Percentiles rank a stretch among this genome's conserved stretches.
phyloP scores from a whole-genome alignment of 495 filamentous ascomycete genomes.

The Astrothelium subdiscretum region DNA sequence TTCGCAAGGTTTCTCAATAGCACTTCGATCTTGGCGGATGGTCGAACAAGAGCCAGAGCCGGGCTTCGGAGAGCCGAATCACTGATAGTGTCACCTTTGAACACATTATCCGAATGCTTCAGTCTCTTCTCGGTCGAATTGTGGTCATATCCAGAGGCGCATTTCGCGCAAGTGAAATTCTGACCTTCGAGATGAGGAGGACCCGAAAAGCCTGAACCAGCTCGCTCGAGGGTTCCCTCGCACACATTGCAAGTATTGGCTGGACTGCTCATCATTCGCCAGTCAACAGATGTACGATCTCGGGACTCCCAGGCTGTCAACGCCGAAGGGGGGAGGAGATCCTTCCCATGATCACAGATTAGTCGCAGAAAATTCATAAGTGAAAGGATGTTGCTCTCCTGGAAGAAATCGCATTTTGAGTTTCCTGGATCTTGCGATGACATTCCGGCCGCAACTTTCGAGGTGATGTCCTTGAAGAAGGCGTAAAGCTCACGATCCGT shows the following conservation, averaged over 20 bases:
- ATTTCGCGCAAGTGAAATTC: background rate
- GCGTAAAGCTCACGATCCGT: constrained; percentile 19
- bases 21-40: constrained; percentile 17
- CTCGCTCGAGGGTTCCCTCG: background rate
- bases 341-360: constrained; percentile 25
- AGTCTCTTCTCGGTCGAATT: background rate
- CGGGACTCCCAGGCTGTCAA: constrained; percentile 9
- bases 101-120: background rate
- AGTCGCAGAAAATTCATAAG: constrained; percentile 20
- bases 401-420: background rate
- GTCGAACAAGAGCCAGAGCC: constrained; percentile 1
- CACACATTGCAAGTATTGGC: constrained; percentile 3
- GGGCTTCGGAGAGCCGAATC: background rate
- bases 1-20: constrained; percentile 16
- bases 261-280: constrained; percentile 15
- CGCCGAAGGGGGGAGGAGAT: constrained; percentile 16
- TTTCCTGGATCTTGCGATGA: background rate
- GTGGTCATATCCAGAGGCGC: background rate
- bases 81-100: background rate
- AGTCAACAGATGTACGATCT: constrained; percentile 7
- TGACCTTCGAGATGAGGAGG: background rate
- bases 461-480: constrained; percentile 11
- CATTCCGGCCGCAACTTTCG: constrained; percentile 1
- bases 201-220: background rate
- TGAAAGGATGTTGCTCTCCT: constrained; percentile 17